Percentiles rank a stretch among this genome's conserved stretches.
phyloP scores from a whole-genome alignment of 2,329 filamentous ascomycete genomes.

The Pseudopithomyces maydicus region DNA sequence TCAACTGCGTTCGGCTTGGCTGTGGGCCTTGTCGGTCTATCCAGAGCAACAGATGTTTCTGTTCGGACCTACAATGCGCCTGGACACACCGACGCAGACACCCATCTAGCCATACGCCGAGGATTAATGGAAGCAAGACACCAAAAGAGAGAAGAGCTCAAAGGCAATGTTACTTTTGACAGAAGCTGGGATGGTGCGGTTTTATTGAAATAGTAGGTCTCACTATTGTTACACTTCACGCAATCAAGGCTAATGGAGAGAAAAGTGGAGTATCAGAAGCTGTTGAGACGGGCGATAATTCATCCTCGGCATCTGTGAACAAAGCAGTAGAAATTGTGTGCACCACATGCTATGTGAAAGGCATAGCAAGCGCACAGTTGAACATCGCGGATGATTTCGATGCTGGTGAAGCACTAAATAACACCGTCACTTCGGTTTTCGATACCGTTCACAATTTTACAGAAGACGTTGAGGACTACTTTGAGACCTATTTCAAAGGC shows the following conservation, averaged over 20 bases:
- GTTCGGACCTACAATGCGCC: constrained; percentile 20
- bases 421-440: constrained; percentile 17
- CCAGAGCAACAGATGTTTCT: constrained; percentile 8
- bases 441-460: constrained; percentile 25
- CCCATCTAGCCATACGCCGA: constrained; percentile 16
- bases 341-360: constrained; percentile 58
- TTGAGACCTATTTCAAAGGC: constrained; percentile 11
- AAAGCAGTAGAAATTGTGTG: constrained; percentile 52
- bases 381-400: constrained; percentile 52
- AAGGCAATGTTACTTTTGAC: constrained; percentile 35
- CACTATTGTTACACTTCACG: not conserved
- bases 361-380: constrained; percentile 51
- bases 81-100: constrained; percentile 17
- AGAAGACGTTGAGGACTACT: constrained; percentile 12
- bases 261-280: constrained; percentile 8
- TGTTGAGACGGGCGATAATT: constrained; percentile 14
- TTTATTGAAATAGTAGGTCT: constrained; percentile 42
- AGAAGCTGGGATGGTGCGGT: constrained; percentile 49
- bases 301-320: constrained; percentile 13
- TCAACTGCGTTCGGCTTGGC: not conserved
- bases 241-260: constrained; percentile 1
- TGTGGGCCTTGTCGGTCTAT: constrained; percentile 9
- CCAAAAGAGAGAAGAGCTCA: constrained; percentile 19
- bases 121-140: constrained; percentile 15
- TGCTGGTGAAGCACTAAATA: constrained; percentile 23